These are phyloP conservation scores for Arbutus unedo DNA, from an alignment of 148 eudicot species.

Conservation along the genomic window DNA sequence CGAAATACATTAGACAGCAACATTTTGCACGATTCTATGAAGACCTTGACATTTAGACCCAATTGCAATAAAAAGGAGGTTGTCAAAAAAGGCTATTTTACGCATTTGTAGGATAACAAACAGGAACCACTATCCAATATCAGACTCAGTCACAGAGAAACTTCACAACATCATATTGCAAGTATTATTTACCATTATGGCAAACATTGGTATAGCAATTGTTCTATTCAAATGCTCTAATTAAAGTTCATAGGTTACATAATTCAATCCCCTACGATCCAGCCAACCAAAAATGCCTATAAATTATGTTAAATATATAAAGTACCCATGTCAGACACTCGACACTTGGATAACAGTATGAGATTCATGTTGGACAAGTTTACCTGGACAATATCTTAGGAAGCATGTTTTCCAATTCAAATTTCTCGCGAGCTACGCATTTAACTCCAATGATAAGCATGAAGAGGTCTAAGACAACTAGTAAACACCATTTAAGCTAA, in stretches of 20 bases:
- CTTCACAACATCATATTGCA: background rate
- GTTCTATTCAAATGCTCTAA: background rate
- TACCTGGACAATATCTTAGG: background rate
- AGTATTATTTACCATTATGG: background rate
- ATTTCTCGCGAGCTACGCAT: background rate
- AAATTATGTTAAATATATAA: background rate
- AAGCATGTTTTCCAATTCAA: background rate
- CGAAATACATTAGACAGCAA: background rate
- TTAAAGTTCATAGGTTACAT: background rate
- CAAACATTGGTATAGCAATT: background rate
- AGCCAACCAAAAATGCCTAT: background rate
- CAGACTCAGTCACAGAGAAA: slow-evolving; percentile 6
- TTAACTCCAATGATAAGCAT: background rate
- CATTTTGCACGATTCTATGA: background rate
- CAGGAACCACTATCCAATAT: background rate
- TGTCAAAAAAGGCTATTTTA: background rate
- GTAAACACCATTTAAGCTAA: background rate
- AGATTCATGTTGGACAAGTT: background rate
- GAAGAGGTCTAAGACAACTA: background rate
- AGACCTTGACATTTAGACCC: background rate
- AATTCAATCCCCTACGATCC: background rate
- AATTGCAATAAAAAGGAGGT: background rate
- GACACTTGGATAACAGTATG: background rate
- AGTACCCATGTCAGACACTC: background rate
- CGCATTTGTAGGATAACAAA: background rate